Conservation (phyloP, 495 filamentous ascomycete genomes). For the Margaritispora aquatica region DNA sequence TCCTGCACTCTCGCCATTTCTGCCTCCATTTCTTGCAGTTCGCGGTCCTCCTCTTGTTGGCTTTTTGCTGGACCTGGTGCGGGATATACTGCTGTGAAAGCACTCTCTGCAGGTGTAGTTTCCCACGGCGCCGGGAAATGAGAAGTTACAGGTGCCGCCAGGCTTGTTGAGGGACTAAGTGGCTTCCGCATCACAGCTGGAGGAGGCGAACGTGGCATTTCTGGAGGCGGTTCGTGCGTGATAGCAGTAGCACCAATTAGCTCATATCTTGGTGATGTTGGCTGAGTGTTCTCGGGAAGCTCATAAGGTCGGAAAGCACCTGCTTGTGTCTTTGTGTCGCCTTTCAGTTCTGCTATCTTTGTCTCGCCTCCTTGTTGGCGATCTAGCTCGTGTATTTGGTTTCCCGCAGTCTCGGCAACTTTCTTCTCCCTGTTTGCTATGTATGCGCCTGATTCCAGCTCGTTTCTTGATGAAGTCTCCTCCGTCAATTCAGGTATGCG, state of each 20-base stretch:
- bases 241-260: neutral
- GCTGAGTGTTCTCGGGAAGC: neutral
- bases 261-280: neutral
- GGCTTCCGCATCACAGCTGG: neutral
- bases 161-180: neutral
- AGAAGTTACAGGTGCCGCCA: neutral
- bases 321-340: neutral
- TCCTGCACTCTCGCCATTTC: neutral
- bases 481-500: neutral
- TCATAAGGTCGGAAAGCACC: too few relatives aligned
- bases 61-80: neutral
- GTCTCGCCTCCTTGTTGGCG: neutral
- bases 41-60: neutral
- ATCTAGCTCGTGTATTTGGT: neutral
- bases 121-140: neutral
- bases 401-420: neutral
- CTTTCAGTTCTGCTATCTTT: neutral
- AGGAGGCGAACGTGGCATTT: neutral
- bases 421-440: neutral
- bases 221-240: neutral
- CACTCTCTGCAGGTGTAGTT: neutral
- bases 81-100: neutral
- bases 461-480: neutral
- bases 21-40: neutral
- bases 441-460: neutral